Conservation (phyloP, 148 eudicot species). For the Cornus controversa region DNA sequence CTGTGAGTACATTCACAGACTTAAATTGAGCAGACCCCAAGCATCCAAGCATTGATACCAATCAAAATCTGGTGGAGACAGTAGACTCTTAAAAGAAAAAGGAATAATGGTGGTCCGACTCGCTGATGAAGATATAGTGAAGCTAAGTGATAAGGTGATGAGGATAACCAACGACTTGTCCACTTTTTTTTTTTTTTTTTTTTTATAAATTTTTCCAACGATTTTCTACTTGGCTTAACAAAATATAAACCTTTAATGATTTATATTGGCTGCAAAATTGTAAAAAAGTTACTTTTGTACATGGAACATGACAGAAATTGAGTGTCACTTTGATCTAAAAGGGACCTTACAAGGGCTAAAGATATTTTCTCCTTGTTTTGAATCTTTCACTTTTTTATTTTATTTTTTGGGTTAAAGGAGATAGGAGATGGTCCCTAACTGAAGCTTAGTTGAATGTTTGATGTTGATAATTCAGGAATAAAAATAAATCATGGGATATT, state of each 20-base stretch:
- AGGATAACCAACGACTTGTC: no score
- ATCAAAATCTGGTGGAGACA: not conserved
- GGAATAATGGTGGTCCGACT: not conserved
- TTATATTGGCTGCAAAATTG: not conserved
- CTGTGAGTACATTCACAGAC: not conserved
- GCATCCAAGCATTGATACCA: not conserved
- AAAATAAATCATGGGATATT: not conserved
- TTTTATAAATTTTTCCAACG: no score
- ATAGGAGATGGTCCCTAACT: constrained; percentile 14
- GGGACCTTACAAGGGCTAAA: not conserved
- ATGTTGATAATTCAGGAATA: not conserved
- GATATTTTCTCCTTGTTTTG: constrained; percentile 3
- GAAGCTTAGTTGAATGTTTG: not conserved
- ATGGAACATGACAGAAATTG: not conserved
- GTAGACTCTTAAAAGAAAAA: no score
- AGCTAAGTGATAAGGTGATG: no score
- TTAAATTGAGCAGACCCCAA: not conserved
- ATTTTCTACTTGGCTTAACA: no score
- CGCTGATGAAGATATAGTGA: not conserved
- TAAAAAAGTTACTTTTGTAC: not conserved
- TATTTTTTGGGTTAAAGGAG: not conserved
- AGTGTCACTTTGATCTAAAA: constrained; percentile 7
- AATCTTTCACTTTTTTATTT: not conserved
- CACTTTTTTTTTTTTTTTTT: no score
- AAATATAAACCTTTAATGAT: not conserved